Evolutionary conservation across 805 yeast genomes (phyloP), one percentile per base, ranked within the genome.

Genomic region (Wickerhamomyces sydowiorum): DNA sequence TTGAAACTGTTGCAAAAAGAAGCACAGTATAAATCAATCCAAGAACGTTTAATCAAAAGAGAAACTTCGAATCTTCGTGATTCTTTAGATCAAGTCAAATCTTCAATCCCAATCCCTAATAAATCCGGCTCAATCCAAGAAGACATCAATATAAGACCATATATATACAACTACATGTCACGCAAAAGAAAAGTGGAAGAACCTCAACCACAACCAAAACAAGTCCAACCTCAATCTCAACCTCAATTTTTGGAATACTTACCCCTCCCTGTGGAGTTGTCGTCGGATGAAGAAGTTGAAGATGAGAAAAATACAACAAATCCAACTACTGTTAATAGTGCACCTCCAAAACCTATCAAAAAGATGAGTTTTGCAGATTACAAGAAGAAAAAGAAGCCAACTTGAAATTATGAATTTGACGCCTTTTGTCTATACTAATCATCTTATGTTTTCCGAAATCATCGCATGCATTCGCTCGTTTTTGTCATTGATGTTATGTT

Each of bases 301-400:
- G 20, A 29, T 17, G 10, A 17, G 6, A 29, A 29, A 6, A 29
- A 29, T 15, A 29, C 5, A 12, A 29, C 5, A 9, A 17, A 12
- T 3, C 32, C 20, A 29, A 29, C 19, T 17, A 29, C 20, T 7
- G 17, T 17, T 6, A 29, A 17, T 29, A 15, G 17, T 17, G 20
- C 8, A 20, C 47, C 53, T 14, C 39, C 44, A 8, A 47, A 48
- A 22, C 56, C 55, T 12, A 74, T 71, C 22, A 79, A 78, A 66
- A 83, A 82, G 60, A 67, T 83, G 50, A 80, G 86, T 37, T 77
- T 83, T 57, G 89, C 89, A 1, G 91, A 83, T 53, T 83, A 83
- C 59, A 80, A 79, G 60, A 82, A 76, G 67, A 76, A 76, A 54
- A 64, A 62, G 53, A 58, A 61, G 21, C 53, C 58, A 36, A 43